Conservation (phyloP, 225 moss, liverwort and hornwort species). For the Ulota crispa region DNA sequence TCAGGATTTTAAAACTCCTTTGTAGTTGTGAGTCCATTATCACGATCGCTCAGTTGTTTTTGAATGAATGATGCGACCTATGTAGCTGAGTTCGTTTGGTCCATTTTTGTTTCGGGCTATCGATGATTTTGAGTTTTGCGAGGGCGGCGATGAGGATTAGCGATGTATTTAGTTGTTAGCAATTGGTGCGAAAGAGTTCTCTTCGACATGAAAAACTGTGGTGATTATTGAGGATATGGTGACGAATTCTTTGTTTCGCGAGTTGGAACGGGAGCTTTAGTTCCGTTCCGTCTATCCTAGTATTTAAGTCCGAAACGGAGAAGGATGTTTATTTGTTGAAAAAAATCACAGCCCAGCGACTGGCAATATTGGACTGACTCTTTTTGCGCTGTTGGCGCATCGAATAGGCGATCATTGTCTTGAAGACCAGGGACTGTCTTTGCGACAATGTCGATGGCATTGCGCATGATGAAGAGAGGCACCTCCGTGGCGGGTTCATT, state of each 20-base stretch:
- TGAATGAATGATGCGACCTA: neutral
- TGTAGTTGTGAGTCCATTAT: neutral
- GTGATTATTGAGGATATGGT: neutral
- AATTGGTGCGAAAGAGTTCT: neutral
- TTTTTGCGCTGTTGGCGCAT: conserved; percentile 8
- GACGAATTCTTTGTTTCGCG: neutral
- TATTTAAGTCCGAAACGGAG: neutral
- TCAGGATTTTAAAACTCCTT: neutral
- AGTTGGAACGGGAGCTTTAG: neutral
- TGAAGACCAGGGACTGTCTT: conserved; percentile 6
- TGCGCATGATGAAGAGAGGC: conserved; percentile 43
- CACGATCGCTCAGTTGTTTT: neutral
- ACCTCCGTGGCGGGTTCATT: conserved; percentile 33
- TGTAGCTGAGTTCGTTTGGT: conserved; percentile 17
- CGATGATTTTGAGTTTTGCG: neutral
- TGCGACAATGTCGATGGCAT: conserved; percentile 46
- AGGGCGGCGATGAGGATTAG: neutral
- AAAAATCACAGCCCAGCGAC: neutral
- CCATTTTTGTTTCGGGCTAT: neutral
- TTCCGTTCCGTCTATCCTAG: neutral
- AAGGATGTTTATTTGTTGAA: neutral
- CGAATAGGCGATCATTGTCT: conserved; percentile 9
- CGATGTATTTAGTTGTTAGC: neutral
- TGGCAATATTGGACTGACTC: conserved; percentile 20
- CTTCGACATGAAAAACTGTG: neutral